Evolutionary conservation across 2,329 filamentous ascomycete genomes (phyloP).

Genomic region (Botrytis galanthina): DNA sequence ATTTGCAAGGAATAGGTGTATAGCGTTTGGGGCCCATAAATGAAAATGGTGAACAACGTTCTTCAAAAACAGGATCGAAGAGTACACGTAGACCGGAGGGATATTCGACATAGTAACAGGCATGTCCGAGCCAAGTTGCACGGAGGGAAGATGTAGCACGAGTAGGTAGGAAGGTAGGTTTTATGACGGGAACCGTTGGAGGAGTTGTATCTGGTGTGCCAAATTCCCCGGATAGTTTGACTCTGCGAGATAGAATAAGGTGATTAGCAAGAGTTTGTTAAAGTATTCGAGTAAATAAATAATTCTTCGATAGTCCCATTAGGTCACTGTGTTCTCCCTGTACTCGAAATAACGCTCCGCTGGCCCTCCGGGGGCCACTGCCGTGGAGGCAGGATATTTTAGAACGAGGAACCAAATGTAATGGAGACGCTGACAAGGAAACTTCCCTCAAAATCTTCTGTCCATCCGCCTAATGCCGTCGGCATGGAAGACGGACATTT

Average conservation of each 20-base stretch:
- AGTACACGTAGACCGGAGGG: conserved; percentile 81
- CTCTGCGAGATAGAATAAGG: neutral
- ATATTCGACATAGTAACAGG: conserved; percentile 91
- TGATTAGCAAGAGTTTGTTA: conserved; percentile 8
- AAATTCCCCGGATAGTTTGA: conserved; percentile 28
- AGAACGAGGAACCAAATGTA: neutral
- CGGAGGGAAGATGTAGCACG: conserved; percentile 59
- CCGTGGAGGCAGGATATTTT: neutral
- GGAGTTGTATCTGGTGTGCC: conserved; percentile 56
- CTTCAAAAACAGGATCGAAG: conserved; percentile 91
- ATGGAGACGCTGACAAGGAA: neutral
- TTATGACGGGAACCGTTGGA: conserved; percentile 59
- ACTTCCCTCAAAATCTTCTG: neutral
- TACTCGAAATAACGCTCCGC: neutral
- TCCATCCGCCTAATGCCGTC: neutral
- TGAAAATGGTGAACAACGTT: conserved; percentile 75
- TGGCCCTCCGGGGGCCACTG: neutral
- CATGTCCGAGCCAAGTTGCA: conserved; percentile 93
- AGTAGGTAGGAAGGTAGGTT: conserved; percentile 56
- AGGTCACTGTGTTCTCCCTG: neutral
- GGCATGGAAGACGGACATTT: neutral
- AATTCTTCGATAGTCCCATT: neutral
- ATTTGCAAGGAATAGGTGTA: conserved; percentile 71
- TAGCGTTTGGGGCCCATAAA: conserved; percentile 73
- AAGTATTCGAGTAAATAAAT: too few species aligned